A percentile compares a stretch with the other conserved stretches of the same genome.
Conservation (phyloP, 768 basidiomycete genomes). For the Mycena vitilis region DNA sequence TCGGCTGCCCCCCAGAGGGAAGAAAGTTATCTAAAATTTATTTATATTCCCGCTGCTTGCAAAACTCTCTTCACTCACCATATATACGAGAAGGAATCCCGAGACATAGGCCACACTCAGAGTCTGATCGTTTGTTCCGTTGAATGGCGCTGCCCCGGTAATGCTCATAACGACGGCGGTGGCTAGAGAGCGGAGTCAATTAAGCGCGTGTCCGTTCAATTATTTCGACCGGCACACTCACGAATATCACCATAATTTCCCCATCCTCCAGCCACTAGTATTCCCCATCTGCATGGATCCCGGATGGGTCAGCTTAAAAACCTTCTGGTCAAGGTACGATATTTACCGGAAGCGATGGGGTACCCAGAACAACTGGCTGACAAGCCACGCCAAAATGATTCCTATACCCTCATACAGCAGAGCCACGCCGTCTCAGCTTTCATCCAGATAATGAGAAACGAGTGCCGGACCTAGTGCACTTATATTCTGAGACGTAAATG, state of each 20-base stretch:
- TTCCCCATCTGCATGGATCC: conserved; percentile 49
- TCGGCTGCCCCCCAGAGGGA: conserved; percentile 69
- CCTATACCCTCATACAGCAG: conserved; percentile 71
- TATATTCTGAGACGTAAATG: conserved; percentile 58
- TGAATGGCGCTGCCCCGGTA: conserved; percentile 71
- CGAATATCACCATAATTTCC: conserved; percentile 79
- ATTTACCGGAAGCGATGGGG: conserved; percentile 77
- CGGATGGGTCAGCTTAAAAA: neutral
- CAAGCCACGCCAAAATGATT: conserved; percentile 61
- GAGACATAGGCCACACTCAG: conserved; percentile 79
- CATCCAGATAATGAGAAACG: neutral
- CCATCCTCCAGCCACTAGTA: conserved; percentile 77
- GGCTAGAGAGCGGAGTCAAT: conserved; percentile 50
- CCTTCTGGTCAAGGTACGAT: neutral
- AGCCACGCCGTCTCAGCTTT: conserved; percentile 47
- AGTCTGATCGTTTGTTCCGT: conserved; percentile 64
- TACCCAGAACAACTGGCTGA: conserved; percentile 77
- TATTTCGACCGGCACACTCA: conserved; percentile 51
- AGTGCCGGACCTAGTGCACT: conserved; percentile 47
- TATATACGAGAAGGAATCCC: conserved; percentile 69
- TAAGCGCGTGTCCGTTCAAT: neutral
- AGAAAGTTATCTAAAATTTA: conserved; percentile 65
- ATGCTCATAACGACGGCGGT: conserved; percentile 75
- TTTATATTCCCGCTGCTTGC: neutral
- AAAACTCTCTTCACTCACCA: conserved; percentile 49